Evolutionary conservation across 73 alveolate genomes (phyloP).

Genomic region (Tetrahymena thermophila): DNA sequence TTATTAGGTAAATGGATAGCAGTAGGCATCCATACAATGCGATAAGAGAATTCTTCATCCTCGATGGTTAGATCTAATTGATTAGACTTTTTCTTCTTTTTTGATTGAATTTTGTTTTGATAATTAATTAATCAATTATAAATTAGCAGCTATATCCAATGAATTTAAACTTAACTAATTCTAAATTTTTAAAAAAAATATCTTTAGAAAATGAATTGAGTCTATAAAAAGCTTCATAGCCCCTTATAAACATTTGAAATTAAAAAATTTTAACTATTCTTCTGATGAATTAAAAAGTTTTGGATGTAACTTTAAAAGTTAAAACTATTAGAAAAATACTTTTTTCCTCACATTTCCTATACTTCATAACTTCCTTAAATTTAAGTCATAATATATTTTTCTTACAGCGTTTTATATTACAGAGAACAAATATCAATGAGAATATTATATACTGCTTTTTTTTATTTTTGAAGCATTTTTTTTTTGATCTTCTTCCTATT

Average conservation of each 20-base stretch:
- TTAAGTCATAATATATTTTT: too few relatives aligned
- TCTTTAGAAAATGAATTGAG: not conserved
- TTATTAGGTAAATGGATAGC: not conserved
- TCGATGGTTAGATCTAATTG: not conserved
- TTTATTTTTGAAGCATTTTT: too few relatives aligned
- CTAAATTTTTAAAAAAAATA: too few relatives aligned
- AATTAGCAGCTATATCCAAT: not conserved
- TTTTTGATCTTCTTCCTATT: too few relatives aligned
- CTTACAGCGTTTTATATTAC: too few relatives aligned
- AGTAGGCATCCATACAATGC: not conserved
- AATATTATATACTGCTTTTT: too few relatives aligned
- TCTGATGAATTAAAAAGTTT: too few relatives aligned
- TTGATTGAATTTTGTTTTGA: not conserved
- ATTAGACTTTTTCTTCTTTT: not conserved
- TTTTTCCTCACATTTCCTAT: too few relatives aligned
- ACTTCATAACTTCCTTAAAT: too few relatives aligned
- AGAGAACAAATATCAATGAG: too few relatives aligned
- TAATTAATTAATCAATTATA: not conserved
- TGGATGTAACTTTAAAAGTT: not conserved
- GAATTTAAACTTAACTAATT: too few relatives aligned
- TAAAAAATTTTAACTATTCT: not conserved
- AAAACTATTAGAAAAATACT: too few relatives aligned
- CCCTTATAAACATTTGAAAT: not conserved
- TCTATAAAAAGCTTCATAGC: not conserved
- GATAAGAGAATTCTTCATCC: not conserved